Conservation (phyloP, 345 rosid genomes). For the Ceriops tagal region DNA sequence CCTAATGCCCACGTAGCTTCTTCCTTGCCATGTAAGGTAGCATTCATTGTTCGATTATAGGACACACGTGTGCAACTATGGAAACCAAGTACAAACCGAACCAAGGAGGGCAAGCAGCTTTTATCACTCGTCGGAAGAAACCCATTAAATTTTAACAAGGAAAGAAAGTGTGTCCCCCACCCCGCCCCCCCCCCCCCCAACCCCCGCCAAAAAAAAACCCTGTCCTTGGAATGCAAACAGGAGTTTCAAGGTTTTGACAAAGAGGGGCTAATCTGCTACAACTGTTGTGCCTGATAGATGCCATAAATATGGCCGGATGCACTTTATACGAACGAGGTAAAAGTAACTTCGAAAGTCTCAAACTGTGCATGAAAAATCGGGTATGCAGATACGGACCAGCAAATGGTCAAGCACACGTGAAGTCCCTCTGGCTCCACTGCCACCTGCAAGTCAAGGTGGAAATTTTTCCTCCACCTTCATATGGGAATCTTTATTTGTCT, state of each 20-base stretch:
- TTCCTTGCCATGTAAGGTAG: too few relatives aligned
- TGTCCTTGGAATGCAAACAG: too few relatives aligned
- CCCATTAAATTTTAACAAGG: neutral
- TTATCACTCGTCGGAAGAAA: neutral
- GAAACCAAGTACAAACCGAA: too few relatives aligned
- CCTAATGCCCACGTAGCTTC: too few relatives aligned
- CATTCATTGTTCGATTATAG: too few relatives aligned
- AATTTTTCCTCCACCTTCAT: neutral
- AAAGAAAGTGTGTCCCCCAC: neutral
- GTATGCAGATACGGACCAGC: neutral
- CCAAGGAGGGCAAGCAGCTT: neutral
- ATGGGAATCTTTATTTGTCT: too few relatives aligned
- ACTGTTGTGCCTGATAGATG: too few relatives aligned
- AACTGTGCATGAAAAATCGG: neutral
- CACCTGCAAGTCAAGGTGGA: neutral
- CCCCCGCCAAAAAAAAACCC: accelerated
- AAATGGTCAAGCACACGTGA: slow-evolving; percentile 15
- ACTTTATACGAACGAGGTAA: slow-evolving; percentile 2
- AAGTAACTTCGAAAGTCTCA: neutral
- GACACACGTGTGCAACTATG: too few relatives aligned
- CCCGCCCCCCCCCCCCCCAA: too few relatives aligned
- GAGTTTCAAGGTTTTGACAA: too few relatives aligned
- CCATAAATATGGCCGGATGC: neutral
- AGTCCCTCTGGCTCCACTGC: neutral
- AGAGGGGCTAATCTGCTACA: too few relatives aligned